Base-by-base conservation (phyloP, 2,329 filamentous ascomycete genomes). In the Fusarium beomiforme region DNA sequence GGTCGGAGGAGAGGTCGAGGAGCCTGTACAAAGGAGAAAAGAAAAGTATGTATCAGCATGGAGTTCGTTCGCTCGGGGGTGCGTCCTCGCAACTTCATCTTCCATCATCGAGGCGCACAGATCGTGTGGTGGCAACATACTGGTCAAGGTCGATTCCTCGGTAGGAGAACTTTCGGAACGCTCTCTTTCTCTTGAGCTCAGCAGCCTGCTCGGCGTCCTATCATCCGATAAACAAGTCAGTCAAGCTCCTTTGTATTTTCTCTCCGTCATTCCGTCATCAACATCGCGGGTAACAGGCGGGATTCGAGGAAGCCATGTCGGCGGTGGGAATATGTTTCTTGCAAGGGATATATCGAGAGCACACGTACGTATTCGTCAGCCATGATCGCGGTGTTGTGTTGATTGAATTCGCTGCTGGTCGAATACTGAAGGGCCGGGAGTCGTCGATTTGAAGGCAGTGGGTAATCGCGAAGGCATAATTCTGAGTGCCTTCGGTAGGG, bases 101-200 rank as follows among this genome's bases (percentile, higher is more conserved):
- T 65, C 58, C 56, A 59, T 69, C 42, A 65, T 72, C 60, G 59
- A 70, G 70, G 67, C 69, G 88, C 57, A 53, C 55, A 55, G 42
- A 44, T 61, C 43, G 61, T 64, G 66, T 49, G 64, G 67, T 24
- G 58, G 60, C 37, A 77, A 88, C 94, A 83, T 95, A 98, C 95
- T 97, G 93, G 86, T 99, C 96, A 85, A 99, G 95, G 87, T 99
- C 96, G 86, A 99, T 93, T 83, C 96, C 96, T 84, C 96, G 93
- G 93, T 98, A 99, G 79, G 95, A 96, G 85, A 98, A 99, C 92
- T 98, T 99, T 89, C 94, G 93, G 93, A 98, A 98, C 80, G 94
- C 89, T 95, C 96, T 97, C 90, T 92, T 97, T 91, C 93, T 97
- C 94, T 98, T 99, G 87, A 99, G 89, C 93, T 98, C 96, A 84